Evolutionary conservation across 352 stramenopile genomes (phyloP), one percentile per base, ranked within the genome.

Genomic region (Thalassiosira gravida): DNA sequence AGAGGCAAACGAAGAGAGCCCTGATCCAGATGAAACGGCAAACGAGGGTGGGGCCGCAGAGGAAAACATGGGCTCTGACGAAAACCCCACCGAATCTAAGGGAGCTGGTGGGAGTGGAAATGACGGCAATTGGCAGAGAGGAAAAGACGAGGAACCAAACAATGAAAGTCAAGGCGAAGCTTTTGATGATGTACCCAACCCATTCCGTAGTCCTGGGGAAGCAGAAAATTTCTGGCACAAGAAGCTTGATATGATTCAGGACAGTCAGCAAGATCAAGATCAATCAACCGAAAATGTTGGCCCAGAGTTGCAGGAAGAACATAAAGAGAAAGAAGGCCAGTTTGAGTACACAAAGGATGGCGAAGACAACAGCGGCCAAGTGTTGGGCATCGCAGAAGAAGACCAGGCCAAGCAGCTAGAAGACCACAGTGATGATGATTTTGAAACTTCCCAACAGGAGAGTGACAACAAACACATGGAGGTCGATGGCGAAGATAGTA

Each of bases 171-270:
- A 73, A 55, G 65, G 69, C 25, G 44, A 77, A 53, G 44, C 57
- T 14, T 58, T 67, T 68, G 46, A 76, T 69, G 67, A 82, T 35
- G 56, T 80, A 71, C 95, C 96, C 8, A 99, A 99, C 79, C 96
- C 96, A 65, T 98, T 98, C 59, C 93, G 95, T 13, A 96, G 97
- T 76, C 94, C 96, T 32, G 96, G 97, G 52, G 96, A 98, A 71
- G 96, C 96, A 1, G 92, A 97, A 73, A 95, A 98, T 72, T 97
- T 98, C 72, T 99, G 97, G 97, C 96, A 98, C 72, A 93, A 96
- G 56, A 96, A 96, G 55, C 92, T 99, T 6, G 96, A 97, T 55
- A 94, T 97, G 57, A 73, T 97, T 30, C 69, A 92, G 44, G 74
- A 88, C 32, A 79, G 87, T 47, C 55, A 73, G 16, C 63, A 89